phyloP scores from a whole-genome alignment of 2,329 filamentous ascomycete species.

The Hypoxylon sp. region DNA sequence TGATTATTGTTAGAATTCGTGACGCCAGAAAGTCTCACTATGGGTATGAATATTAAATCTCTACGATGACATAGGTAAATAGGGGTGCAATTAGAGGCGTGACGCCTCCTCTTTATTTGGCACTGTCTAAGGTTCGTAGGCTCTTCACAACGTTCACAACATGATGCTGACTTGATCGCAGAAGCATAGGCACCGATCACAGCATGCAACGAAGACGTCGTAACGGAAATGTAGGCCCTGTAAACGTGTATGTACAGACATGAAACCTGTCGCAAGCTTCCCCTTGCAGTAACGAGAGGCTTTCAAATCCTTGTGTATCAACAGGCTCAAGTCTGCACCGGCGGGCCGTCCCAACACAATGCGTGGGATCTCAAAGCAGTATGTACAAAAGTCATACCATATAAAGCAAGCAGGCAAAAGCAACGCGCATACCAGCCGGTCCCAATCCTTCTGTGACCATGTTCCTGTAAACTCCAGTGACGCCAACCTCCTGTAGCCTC shows the following conservation, averaged over 20 bases:
- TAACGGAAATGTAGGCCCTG: conserved; percentile 16
- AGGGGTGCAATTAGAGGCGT: not conserved
- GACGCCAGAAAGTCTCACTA: not conserved
- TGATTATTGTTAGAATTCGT: conserved; percentile 24
- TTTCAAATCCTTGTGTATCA: not conserved
- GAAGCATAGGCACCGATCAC: not conserved
- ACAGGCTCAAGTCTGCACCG: not conserved
- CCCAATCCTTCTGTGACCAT: conserved; percentile 14
- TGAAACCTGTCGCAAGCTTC: not conserved
- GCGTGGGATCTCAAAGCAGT: conserved; percentile 4
- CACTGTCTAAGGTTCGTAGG: not conserved
- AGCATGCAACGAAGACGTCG: conserved; percentile 20
- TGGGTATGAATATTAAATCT: not conserved
- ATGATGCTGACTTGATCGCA: not conserved
- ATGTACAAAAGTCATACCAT: conserved; percentile 40
- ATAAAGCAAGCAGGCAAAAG: conserved; percentile 12
- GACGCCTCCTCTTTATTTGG: not conserved
- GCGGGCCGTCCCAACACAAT: not conserved
- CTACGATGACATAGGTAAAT: not conserved
- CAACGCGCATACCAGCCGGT: conserved; percentile 9
- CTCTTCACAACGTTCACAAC: not conserved
- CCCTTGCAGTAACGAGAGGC: not conserved
- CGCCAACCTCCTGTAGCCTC: conserved; percentile 16
- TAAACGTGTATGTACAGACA: conserved; percentile 38
- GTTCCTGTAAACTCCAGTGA: conserved; percentile 31